Conservation (phyloP, 768 basidiomycete genomes). For the Daedaleopsis sinensis region DNA sequence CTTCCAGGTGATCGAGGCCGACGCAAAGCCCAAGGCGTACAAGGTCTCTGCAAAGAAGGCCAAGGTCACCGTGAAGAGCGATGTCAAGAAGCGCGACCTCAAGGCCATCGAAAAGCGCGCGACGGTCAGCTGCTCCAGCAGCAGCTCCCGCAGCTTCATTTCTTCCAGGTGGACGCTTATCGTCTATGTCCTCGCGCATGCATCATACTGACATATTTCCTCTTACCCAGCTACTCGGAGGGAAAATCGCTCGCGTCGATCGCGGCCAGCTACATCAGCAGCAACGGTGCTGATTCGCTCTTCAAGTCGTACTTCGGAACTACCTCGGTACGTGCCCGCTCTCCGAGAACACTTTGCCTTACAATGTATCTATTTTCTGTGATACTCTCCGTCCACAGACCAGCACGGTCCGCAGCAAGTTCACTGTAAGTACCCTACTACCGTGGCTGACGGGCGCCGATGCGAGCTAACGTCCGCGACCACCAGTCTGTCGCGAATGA, state of each 20-base stretch:
- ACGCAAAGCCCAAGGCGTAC: conserved; percentile 31
- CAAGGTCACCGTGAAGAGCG: conserved; percentile 39
- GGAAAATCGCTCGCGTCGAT: conserved; percentile 42
- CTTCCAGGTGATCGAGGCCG: conserved; percentile 37
- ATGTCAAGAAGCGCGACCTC: conserved; percentile 39
- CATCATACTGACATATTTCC: conserved; percentile 8
- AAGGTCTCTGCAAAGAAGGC: conserved; percentile 32
- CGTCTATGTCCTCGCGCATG: conserved; percentile 31
- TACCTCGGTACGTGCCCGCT: conserved; percentile 19
- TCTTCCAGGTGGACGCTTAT: conserved; percentile 27
- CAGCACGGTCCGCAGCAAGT: conserved; percentile 38
- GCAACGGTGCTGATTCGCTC: conserved; percentile 41
- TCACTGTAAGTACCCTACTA: conserved; percentile 24
- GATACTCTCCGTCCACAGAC: conserved; percentile 12
- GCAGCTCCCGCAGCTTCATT: conserved; percentile 42
- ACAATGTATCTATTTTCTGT: not conserved
- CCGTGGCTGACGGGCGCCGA: not conserved
- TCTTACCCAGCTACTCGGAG: conserved; percentile 33
- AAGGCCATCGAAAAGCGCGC: conserved; percentile 37
- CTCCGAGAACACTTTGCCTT: not conserved
- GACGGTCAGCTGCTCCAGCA: conserved; percentile 40
- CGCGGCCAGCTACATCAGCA: conserved; percentile 39
- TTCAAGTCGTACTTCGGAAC: conserved; percentile 43
- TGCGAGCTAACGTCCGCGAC: not conserved
- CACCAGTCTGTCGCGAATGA: conserved; percentile 41